phyloP scores from a whole-genome alignment of 257 asterid species.

The Fraxinus cuspidata region DNA sequence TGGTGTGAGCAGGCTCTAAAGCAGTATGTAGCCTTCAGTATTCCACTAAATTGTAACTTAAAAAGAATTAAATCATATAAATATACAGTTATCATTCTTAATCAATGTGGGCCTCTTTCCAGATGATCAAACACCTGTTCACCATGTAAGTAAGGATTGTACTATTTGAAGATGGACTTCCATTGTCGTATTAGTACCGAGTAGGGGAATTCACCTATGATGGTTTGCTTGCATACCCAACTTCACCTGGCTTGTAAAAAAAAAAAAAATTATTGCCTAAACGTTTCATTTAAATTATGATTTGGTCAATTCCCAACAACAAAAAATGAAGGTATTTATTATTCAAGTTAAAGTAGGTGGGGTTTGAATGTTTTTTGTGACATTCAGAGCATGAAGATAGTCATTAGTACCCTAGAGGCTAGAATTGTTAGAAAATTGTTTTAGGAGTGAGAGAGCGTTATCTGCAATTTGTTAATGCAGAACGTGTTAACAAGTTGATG shows the following conservation, averaged over 20 bases:
- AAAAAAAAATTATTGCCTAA: not conserved
- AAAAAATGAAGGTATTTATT: not conserved
- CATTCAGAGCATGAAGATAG: not conserved
- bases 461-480: not conserved
- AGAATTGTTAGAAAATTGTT: not conserved
- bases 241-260: not conserved
- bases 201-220: not conserved
- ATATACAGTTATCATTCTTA: not conserved
- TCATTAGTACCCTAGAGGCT: not conserved
- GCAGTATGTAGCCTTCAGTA: not conserved
- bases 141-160: not conserved
- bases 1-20: not conserved
- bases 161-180: not conserved
- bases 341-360: not conserved
- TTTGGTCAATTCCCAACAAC: not conserved
- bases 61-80: not conserved
- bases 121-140: not conserved
- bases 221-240: not conserved
- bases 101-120: not conserved
- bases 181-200: not conserved
- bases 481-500: not conserved
- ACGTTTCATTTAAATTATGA: not conserved
- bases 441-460: not conserved
- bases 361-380: not conserved
- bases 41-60: not conserved